These are phyloP conservation scores for Sinapis alba DNA, from an alignment of 441 rosid genomes.

Conservation along the genomic window DNA sequence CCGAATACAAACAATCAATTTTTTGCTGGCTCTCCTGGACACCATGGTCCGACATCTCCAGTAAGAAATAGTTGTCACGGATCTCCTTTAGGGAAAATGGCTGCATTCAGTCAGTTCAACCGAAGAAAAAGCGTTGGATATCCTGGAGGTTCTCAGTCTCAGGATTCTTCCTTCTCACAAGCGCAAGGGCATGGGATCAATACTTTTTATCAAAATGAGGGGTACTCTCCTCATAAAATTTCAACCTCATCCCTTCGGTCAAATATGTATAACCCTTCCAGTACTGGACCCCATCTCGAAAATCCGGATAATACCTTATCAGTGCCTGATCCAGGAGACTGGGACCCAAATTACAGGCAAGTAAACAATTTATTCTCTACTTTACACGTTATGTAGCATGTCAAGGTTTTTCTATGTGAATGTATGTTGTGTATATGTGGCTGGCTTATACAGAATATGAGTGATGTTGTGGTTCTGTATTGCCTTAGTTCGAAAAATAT, in stretches of 20 bases:
- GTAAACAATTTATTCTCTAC: constrained; percentile 20
- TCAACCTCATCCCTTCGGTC: constrained; percentile 53
- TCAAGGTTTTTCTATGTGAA: constrained; percentile 2
- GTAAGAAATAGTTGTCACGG: constrained; percentile 92
- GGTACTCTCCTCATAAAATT: constrained; percentile 55
- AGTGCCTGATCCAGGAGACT: constrained; percentile 95
- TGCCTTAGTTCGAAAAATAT: background rate
- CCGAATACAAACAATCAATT: constrained; percentile 67
- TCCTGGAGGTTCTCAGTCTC: constrained; percentile 77
- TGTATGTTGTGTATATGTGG: constrained; percentile 20
- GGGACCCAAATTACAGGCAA: constrained; percentile 99
- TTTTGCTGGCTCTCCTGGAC: constrained; percentile 90
- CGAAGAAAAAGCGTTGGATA: constrained; percentile 86
- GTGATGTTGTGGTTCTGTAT: constrained; percentile 9
- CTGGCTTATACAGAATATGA: constrained; percentile 14
- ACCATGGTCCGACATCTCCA: constrained; percentile 96
- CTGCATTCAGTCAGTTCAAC: constrained; percentile 79
- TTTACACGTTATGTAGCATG: constrained; percentile 11
- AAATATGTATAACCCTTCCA: constrained; percentile 48
- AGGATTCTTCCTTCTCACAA: constrained; percentile 65
- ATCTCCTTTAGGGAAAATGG: constrained; percentile 91
- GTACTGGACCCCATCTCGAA: constrained; percentile 54
- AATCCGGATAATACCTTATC: constrained; percentile 49
- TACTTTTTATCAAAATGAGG: constrained; percentile 60
- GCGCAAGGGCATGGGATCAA: constrained; percentile 78